Evolutionary conservation across 805 yeast species (phyloP).

Genomic region (Yamadazyma akitaensis): DNA sequence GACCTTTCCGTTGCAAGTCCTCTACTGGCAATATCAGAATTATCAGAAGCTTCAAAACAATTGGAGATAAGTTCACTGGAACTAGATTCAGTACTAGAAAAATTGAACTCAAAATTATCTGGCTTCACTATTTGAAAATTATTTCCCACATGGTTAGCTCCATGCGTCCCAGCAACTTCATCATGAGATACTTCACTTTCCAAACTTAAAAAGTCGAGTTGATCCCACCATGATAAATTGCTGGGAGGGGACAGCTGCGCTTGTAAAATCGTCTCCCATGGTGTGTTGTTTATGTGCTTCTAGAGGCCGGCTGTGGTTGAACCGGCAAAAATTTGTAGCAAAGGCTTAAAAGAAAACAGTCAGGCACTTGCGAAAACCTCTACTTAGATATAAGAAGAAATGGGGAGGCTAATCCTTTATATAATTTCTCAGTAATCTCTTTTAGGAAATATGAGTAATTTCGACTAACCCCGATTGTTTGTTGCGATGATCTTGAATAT

Average conservation of each 20-base stretch:
- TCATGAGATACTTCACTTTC: not conserved
- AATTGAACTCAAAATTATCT: not conserved
- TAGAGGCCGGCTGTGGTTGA: constrained; percentile 1
- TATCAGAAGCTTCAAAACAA: not conserved
- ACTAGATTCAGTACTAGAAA: not conserved
- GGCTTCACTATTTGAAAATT: not conserved
- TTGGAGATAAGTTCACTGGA: not conserved
- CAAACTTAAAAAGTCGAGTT: not conserved
- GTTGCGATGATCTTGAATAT: not conserved
- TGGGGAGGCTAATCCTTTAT: not conserved
- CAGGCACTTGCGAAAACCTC: not conserved
- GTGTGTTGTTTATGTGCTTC: constrained; percentile 1
- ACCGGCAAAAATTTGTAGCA: constrained; percentile 2
- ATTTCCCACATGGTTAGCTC: not conserved
- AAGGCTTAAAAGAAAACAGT: not conserved
- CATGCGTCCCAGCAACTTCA: not conserved
- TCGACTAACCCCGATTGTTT: not conserved
- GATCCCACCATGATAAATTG: constrained; percentile 1
- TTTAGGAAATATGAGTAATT: constrained; percentile 6
- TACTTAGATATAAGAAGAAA: not conserved
- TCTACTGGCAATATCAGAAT: not conserved
- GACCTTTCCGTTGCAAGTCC: not conserved
- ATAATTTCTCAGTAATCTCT: not conserved
- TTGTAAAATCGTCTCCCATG: constrained; percentile 5
- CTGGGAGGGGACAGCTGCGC: constrained; percentile 4